Conservation (phyloP, 164 flowering plant species). For the Saururus chinensis region DNA sequence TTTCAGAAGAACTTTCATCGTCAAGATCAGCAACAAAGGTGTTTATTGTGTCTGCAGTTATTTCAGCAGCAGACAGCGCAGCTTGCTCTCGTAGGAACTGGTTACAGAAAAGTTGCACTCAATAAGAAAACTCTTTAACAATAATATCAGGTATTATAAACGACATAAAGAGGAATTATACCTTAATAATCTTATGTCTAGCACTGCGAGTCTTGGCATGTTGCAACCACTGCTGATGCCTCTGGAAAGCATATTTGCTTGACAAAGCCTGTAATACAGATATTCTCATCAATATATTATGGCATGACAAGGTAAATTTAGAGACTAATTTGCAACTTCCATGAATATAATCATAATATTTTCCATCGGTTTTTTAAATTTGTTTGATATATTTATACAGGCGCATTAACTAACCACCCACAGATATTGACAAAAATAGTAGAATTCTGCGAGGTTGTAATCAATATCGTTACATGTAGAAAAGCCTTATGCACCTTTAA, state of each 20-base stretch:
- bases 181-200: conserved; percentile 89
- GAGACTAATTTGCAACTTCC: not conserved
- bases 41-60: conserved; percentile 59
- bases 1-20: conserved; percentile 33
- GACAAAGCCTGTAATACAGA: conserved; percentile 59
- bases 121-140: not conserved
- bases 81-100: conserved; percentile 96
- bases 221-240: conserved; percentile 88
- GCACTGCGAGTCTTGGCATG: conserved; percentile 97
- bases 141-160: not conserved
- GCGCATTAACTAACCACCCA: too few relatives aligned
- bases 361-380: too few relatives aligned
- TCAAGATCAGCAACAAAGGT: conserved; percentile 57
- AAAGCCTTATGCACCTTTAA: too few relatives aligned
- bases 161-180: conserved; percentile 18
- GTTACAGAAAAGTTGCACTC: conserved; percentile 9
- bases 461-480: too few relatives aligned
- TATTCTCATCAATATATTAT: too few relatives aligned
- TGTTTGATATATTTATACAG: too few relatives aligned
- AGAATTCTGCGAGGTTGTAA: too few relatives aligned
- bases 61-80: conserved; percentile 68
- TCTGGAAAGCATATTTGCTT: conserved; percentile 78
- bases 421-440: too few relatives aligned
- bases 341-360: too few relatives aligned
- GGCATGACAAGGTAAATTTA: not conserved